These are phyloP conservation scores for Mycena pura DNA, from an alignment of 768 basidiomycete species.

Conservation along the genomic window DNA sequence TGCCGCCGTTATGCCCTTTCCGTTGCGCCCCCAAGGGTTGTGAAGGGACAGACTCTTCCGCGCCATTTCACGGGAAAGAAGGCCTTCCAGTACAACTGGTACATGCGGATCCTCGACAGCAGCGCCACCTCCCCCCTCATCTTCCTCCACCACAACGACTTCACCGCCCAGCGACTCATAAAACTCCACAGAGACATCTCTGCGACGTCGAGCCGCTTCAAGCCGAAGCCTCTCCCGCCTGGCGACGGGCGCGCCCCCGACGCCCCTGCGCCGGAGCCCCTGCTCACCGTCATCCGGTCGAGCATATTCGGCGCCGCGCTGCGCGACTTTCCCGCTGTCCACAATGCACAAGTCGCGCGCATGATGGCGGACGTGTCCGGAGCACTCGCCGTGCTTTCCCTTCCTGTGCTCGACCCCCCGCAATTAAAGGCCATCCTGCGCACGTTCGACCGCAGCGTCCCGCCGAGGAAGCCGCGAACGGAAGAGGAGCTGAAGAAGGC, in stretches of 20 bases:
- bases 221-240: constrained; percentile 37
- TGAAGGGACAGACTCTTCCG: constrained; percentile 59
- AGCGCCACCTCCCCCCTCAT: constrained; percentile 68
- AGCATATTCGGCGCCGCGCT: constrained; percentile 82
- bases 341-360: constrained; percentile 51
- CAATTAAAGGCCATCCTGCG: constrained; percentile 71
- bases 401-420: constrained; percentile 75
- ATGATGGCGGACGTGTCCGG: constrained; percentile 67
- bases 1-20: constrained; percentile 58
- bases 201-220: constrained; percentile 55
- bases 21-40: constrained; percentile 55
- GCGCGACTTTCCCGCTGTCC: constrained; percentile 62
- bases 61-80: constrained; percentile 84
- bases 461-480: constrained; percentile 61
- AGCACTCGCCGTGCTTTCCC: constrained; percentile 67
- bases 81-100: constrained; percentile 80
- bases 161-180: constrained; percentile 70
- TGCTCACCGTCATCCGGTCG: constrained; percentile 75
- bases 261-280: constrained; percentile 46
- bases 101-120: constrained; percentile 70
- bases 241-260: constrained; percentile 37
- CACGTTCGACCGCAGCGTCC: constrained; percentile 69
- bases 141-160: constrained; percentile 80
- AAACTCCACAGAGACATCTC: constrained; percentile 74
- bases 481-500: constrained; percentile 56